Percentiles rank a stretch among this genome's conserved stretches.
Evolutionary conservation across 225 moss, liverwort and hornwort species (phyloP).

Genomic region (Marchantia polymorpha): DNA sequence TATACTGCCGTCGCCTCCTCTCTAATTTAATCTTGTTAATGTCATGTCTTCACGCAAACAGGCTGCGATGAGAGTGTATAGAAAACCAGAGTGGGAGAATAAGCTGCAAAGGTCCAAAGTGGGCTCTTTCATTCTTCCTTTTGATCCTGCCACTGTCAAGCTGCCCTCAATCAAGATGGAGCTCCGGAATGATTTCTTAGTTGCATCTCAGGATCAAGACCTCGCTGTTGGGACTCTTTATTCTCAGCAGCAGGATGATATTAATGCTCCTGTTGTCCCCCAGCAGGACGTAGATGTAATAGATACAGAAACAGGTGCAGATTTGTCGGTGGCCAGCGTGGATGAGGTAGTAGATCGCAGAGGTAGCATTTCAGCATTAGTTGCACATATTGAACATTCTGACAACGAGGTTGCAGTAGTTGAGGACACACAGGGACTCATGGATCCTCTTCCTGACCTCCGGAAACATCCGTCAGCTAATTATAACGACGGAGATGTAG

Average conservation of each 20-base stretch:
- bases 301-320: slow-evolving; percentile 13
- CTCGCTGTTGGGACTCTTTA: slow-evolving; percentile 1
- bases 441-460: not conserved
- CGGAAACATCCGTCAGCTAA: not conserved
- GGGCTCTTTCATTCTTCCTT: slow-evolving; percentile 41
- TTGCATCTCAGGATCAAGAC: not conserved
- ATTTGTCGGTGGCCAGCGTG: not conserved
- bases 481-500: not conserved
- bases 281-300: not conserved
- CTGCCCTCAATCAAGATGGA: slow-evolving; percentile 32
- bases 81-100: slow-evolving; percentile 36
- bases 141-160: slow-evolving; percentile 41
- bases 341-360: not conserved
- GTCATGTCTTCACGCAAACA: slow-evolving; percentile 11
- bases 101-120: slow-evolving; percentile 32
- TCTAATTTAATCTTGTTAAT: too few species aligned
- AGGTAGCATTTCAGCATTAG: not conserved
- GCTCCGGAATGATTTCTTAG: slow-evolving; percentile 11
- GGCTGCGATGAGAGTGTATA: slow-evolving; percentile 39
- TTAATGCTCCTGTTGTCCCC: not conserved
- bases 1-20: too few species aligned
- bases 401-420: slow-evolving; percentile 10
- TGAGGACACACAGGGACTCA: not conserved
- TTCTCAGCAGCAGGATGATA: slow-evolving; percentile 6
- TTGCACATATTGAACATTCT: not conserved